Percentiles rank a stretch among this genome's conserved stretches.
Evolutionary conservation across 1,139 yeast genomes (phyloP).

Genomic region (Suhomyces atakaporum): DNA sequence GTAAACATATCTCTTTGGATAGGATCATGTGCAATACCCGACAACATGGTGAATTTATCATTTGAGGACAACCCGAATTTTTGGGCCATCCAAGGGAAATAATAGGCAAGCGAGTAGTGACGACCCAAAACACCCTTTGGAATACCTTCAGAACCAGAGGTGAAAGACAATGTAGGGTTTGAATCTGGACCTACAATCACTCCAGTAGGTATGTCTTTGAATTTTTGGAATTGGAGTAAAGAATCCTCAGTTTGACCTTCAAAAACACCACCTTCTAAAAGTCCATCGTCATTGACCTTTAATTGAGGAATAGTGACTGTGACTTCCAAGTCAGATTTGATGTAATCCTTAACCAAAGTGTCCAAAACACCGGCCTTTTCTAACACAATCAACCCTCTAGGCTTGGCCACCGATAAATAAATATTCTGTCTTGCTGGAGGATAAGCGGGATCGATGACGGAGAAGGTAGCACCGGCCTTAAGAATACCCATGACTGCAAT

Average conservation of each 20-base stretch:
- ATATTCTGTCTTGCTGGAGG: constrained; percentile 98
- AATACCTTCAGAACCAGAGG: constrained; percentile 98
- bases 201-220: constrained; percentile 66
- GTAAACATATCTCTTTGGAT: constrained; percentile 99
- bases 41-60: constrained; percentile 93
- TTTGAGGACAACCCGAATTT: constrained; percentile 73
- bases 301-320: constrained; percentile 75
- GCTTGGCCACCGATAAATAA: constrained; percentile 89
- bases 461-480: constrained; percentile 97
- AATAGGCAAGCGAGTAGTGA: constrained; percentile 93
- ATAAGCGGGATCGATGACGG: constrained; percentile 97
- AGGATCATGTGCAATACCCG: constrained; percentile 99
- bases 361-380: constrained; percentile 87
- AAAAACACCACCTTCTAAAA: constrained; percentile 58
- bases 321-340: constrained; percentile 68
- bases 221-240: constrained; percentile 47
- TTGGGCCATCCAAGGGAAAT: constrained; percentile 98
- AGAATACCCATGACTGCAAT: constrained; percentile 97
- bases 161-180: constrained; percentile 93
- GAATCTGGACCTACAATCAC: constrained; percentile 97
- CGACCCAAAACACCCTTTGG: constrained; percentile 99
- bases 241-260: constrained; percentile 44
- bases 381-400: constrained; percentile 84
- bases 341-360: constrained; percentile 73
- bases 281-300: constrained; percentile 76